Base-by-base conservation (phyloP, 2,329 filamentous ascomycete species). In the Ophiocordyceps camponoti-leonardi region DNA sequence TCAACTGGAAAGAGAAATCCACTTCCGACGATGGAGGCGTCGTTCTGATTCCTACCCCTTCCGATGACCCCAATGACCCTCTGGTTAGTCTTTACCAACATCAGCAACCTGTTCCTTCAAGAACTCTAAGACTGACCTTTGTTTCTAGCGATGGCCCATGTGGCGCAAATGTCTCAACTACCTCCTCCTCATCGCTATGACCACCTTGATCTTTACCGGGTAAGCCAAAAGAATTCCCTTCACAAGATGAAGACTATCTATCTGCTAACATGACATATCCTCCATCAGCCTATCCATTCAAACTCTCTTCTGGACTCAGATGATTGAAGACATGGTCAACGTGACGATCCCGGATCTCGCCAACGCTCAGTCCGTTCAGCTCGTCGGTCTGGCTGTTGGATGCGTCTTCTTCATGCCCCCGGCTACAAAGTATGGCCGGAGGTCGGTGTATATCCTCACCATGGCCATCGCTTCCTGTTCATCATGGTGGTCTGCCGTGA, bases 401-500 rank as follows among this genome's bases (percentile, higher is more conserved):
- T 50, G 49, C 40, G 22, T 54, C 22, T 40, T 50, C 12, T 44
- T 56, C 16, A 50, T 57, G 11, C 55, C 55, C 2, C 43, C 55
- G 1, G 49, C 49, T n/a, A 44, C 48, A 46, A 54, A 52, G 23
- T 54, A 55, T 19, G 54, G 55, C 2, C 51, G 54, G 10, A 50
- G 54, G 1, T 50, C 53, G 0, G 30, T 53, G 2, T 57, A 57
- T 44, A 49, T 57, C 1, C 18, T 68, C 45, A 69, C 64, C 50
- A 58, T 59, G 1, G 51, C 57, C 0, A 50, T 65, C 1, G 62
- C 67, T 43, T 56, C 66, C 35, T 62, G 47, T 0, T 65, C 48
- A 0, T 46, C 48, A 11, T 50, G 54, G 20, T 73, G 68, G 69
- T 57, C 57, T 4, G 70, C 70, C 0, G 59, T 57, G 18, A 62